Percentiles rank a stretch among this genome's conserved stretches.
phyloP scores from a whole-genome alignment of 2,329 filamentous ascomycete genomes.

The Fusarium bactridioides region DNA sequence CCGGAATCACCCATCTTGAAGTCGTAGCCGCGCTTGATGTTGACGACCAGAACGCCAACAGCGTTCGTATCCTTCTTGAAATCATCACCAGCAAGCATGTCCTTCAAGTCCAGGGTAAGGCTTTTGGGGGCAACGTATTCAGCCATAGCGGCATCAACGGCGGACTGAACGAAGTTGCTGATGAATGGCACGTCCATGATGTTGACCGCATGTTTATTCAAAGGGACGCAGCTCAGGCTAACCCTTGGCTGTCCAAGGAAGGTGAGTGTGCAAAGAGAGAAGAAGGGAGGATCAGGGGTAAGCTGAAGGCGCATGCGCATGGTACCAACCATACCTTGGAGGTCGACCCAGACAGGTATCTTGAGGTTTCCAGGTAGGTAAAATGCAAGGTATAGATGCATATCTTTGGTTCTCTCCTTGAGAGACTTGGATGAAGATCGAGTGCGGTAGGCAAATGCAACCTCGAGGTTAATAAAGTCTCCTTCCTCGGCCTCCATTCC shows the following conservation, averaged over 20 bases:
- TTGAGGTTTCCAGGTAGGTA: conserved; percentile 66
- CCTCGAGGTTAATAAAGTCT: conserved; percentile 79
- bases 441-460: conserved; percentile 77
- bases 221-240: conserved; percentile 72
- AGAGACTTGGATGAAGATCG: conserved; percentile 67
- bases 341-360: conserved; percentile 76
- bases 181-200: conserved; percentile 80
- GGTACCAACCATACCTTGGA: conserved; percentile 75
- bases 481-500: conserved; percentile 80
- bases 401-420: conserved; percentile 72
- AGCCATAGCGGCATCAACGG: conserved; percentile 76
- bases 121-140: conserved; percentile 82
- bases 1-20: conserved; percentile 76
- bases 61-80: conserved; percentile 78
- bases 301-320: conserved; percentile 75
- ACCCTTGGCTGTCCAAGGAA: conserved; percentile 80
- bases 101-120: conserved; percentile 75
- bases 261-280: conserved; percentile 76
- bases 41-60: conserved; percentile 70
- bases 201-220: conserved; percentile 74
- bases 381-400: conserved; percentile 75
- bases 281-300: conserved; percentile 79
- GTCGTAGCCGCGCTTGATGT: conserved; percentile 71
- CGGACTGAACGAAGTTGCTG: conserved; percentile 77
- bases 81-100: conserved; percentile 80